Evolutionary conservation across 192 early-diverging fungal species (phyloP).

Genomic region (Podila minutissima): DNA sequence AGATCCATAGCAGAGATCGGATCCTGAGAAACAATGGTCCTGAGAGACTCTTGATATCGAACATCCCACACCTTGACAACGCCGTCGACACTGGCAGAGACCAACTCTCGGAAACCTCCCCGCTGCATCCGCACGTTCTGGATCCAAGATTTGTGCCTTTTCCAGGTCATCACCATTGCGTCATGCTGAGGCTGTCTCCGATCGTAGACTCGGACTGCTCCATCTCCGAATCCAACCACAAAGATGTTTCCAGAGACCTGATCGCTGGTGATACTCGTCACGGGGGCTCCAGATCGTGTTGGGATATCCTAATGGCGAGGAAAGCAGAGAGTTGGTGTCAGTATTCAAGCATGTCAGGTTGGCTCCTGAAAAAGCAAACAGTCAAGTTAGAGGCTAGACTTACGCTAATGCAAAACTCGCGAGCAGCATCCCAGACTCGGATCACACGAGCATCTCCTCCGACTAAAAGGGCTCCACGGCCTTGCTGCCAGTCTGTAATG

Average conservation of each 20-base stretch:
- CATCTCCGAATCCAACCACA: constrained; percentile 80
- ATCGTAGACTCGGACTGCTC: constrained; percentile 77
- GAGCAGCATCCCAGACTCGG: constrained; percentile 84
- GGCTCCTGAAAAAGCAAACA: constrained; percentile 10
- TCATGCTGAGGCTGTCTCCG: constrained; percentile 61
- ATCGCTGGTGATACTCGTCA: constrained; percentile 75
- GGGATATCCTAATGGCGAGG: constrained; percentile 61
- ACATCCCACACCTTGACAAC: constrained; percentile 73
- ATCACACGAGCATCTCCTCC: constrained; percentile 74
- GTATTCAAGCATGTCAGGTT: not conserved
- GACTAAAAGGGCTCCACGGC: constrained; percentile 68
- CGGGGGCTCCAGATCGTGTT: constrained; percentile 59
- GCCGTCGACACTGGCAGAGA: constrained; percentile 71
- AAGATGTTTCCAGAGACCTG: constrained; percentile 69
- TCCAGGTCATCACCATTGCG: constrained; percentile 65
- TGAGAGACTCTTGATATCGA: constrained; percentile 53
- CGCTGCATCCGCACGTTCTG: constrained; percentile 65
- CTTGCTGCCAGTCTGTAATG: constrained; percentile 85
- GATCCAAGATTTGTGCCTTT: constrained; percentile 70
- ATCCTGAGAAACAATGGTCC: constrained; percentile 54
- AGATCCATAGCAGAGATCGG: constrained; percentile 60
- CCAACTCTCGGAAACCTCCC: constrained; percentile 65
- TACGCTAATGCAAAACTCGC: constrained; percentile 77
- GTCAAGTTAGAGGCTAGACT: constrained; percentile 14
- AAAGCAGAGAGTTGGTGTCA: not conserved